A percentile compares a stretch with the other conserved stretches of the same genome.
phyloP scores from a whole-genome alignment of 768 basidiomycete species.

The Termitomyces sp. region DNA sequence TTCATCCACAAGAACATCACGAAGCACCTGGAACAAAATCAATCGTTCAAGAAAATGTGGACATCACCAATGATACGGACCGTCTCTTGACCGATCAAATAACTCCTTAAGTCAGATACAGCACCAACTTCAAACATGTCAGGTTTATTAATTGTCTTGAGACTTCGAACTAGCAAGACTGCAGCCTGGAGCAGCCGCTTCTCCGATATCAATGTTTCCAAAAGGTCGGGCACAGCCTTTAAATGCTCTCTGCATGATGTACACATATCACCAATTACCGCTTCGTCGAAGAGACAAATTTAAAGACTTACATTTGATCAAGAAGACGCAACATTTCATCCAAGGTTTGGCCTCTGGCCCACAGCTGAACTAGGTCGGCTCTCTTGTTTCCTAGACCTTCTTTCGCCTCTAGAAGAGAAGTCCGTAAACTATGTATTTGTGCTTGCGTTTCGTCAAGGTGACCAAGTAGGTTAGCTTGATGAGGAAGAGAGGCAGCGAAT shows the following conservation, averaged over 20 bases:
- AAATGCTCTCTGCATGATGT: conserved; percentile 66
- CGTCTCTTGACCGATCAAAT: conserved; percentile 80
- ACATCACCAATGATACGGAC: conserved; percentile 32
- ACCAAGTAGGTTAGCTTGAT: conserved; percentile 73
- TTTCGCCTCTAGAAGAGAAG: conserved; percentile 69
- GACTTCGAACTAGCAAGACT: conserved; percentile 75
- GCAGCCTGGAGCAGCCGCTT: conserved; percentile 90
- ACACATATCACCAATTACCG: background rate
- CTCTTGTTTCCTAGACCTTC: conserved; percentile 76
- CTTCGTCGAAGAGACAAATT: background rate
- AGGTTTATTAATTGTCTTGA: conserved; percentile 85
- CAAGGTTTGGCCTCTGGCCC: conserved; percentile 83
- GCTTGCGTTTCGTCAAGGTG: conserved; percentile 70
- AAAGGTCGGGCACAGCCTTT: conserved; percentile 83
- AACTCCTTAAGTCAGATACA: conserved; percentile 78
- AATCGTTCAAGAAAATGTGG: background rate
- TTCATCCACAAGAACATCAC: conserved; percentile 93
- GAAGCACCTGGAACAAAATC: conserved; percentile 54
- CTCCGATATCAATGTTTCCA: conserved; percentile 94
- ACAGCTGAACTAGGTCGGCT: conserved; percentile 85
- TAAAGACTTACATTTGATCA: conserved; percentile 76
- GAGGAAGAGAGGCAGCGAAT: conserved; percentile 90
- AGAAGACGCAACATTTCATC: conserved; percentile 95
- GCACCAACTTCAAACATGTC: conserved; percentile 98
- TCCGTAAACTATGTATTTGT: conserved; percentile 67